Conservation (phyloP, 2,329 filamentous ascomycete species). For the Ophiostoma tasmaniense region DNA sequence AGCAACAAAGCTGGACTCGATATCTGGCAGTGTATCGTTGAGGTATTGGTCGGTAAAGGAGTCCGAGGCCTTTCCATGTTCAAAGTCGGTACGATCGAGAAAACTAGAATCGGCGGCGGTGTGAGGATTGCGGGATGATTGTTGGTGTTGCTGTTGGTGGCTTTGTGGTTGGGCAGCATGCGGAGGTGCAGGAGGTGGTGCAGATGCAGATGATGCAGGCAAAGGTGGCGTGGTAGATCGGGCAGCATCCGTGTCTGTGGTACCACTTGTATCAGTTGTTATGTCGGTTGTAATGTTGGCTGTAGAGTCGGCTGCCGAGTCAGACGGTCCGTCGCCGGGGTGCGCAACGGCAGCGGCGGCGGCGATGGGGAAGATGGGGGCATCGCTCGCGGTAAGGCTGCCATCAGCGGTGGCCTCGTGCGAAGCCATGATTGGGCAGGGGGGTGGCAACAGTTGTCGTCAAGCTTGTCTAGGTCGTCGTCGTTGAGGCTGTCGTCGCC, state of each 20-base stretch:
- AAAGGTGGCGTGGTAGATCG: slow-evolving; percentile 6
- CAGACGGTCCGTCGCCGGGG: neutral
- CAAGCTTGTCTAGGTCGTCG: neutral
- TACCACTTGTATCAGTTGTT: neutral
- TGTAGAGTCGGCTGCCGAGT: neutral
- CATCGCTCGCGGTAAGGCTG: slow-evolving; percentile 1
- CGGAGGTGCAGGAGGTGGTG: neutral
- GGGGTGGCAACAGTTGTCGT: neutral
- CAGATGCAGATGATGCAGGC: neutral
- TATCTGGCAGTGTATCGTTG: slow-evolving; percentile 50
- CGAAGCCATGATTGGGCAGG: slow-evolving; percentile 4
- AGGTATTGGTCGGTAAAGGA: slow-evolving; percentile 46
- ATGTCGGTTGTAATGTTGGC: neutral
- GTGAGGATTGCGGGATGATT: neutral
- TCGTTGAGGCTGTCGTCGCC: neutral
- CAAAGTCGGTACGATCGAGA: slow-evolving; percentile 31
- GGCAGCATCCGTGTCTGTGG: neutral
- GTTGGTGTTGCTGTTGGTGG: neutral
- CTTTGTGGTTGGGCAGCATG: slow-evolving; percentile 4
- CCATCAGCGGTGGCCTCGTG: neutral
- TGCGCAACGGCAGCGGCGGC: neutral
- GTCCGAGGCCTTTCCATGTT: slow-evolving; percentile 34
- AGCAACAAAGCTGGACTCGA: slow-evolving; percentile 58
- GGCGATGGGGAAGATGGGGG: neutral
- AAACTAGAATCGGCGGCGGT: slow-evolving; percentile 28